These are phyloP conservation scores for Solanum phureja DNA, from an alignment of 257 asterid species.

Conservation along the genomic window DNA sequence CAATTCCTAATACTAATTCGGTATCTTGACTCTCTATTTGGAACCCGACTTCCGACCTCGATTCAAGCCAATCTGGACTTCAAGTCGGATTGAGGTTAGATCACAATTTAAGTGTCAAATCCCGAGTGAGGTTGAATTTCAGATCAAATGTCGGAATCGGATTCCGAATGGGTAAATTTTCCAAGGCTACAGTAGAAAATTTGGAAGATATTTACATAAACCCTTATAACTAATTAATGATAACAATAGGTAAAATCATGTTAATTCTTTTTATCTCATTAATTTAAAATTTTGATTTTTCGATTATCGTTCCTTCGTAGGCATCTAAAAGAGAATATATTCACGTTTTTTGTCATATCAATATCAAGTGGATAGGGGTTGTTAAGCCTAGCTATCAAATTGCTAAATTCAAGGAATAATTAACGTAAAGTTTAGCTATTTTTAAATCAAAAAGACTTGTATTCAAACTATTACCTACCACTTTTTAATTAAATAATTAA, in stretches of 20 bases:
- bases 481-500: not conserved
- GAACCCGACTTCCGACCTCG: not conserved
- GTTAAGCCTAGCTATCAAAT: not conserved
- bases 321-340: not conserved
- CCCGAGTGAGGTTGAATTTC: too few relatives aligned
- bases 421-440: not conserved
- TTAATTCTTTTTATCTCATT: too few relatives aligned
- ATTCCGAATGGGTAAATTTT: not conserved
- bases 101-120: too few relatives aligned
- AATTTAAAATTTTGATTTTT: too few relatives aligned
- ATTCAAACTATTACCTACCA: not conserved
- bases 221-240: not conserved
- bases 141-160: not conserved
- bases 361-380: not conserved
- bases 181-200: not conserved
- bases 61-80: too few relatives aligned
- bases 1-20: not conserved
- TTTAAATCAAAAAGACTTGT: not conserved
- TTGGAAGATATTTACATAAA: too few relatives aligned
- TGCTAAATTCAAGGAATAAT: not conserved
- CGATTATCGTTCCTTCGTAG: not conserved
- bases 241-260: not conserved
- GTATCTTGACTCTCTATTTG: too few relatives aligned
- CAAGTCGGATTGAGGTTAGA: too few relatives aligned
- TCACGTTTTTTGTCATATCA: not conserved